These are phyloP conservation scores for Ceratocystiopsis minuta DNA, from an alignment of 2,329 filamentous ascomycete genomes.

Conservation along the genomic window DNA sequence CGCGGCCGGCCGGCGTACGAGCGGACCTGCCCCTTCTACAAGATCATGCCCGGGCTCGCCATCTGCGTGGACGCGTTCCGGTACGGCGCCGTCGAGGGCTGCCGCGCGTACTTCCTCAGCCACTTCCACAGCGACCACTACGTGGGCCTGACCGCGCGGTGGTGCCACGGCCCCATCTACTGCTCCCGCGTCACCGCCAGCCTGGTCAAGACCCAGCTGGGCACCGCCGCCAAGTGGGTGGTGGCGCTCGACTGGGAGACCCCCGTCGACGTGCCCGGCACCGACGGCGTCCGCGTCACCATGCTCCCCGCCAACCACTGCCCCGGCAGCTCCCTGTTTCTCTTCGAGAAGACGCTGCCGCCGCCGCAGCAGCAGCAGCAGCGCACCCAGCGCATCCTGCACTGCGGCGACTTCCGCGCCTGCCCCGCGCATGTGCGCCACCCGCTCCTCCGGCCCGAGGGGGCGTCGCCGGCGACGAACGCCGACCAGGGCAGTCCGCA, in stretches of 20 bases:
- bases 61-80: conserved; percentile 94
- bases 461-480: conserved; percentile 31
- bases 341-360: conserved; percentile 61
- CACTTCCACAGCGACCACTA: conserved; percentile 99
- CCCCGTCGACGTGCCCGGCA: conserved; percentile 60
- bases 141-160: conserved; percentile 70
- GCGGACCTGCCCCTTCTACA: conserved; percentile 93
- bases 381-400: conserved; percentile 61
- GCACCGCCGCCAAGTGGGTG: conserved; percentile 72
- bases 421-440: conserved; percentile 72
- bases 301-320: conserved; percentile 97
- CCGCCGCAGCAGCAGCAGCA: conserved; percentile 23
- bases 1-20: conserved; percentile 74
- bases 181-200: conserved; percentile 88
- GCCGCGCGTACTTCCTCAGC: conserved; percentile 87
- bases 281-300: conserved; percentile 67
- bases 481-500: conserved; percentile 48
- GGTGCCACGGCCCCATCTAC: conserved; percentile 89
- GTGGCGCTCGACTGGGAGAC: conserved; percentile 73
- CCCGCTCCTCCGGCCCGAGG: conserved; percentile 58
- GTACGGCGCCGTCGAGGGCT: conserved; percentile 83
- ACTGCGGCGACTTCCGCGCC: conserved; percentile 91
- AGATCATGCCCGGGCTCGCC: conserved; percentile 82
- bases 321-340: conserved; percentile 79
- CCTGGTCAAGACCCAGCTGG: conserved; percentile 69